Percentiles rank a stretch among this genome's conserved stretches.
Evolutionary conservation across 257 asterid genomes (phyloP).

Genomic region (Solanum bulbocastanum): DNA sequence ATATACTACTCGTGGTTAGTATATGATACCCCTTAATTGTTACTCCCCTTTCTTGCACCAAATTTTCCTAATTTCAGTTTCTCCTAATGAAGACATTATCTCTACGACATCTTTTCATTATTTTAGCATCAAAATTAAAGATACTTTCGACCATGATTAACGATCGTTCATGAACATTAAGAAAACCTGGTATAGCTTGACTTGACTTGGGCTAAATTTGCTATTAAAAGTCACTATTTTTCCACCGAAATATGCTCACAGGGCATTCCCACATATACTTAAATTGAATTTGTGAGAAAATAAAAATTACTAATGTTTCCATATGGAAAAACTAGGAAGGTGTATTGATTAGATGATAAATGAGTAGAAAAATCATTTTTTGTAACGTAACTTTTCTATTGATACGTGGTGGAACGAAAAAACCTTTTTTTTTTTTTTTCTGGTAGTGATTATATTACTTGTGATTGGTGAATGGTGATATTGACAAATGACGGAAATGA

Average conservation of each 20-base stretch:
- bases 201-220: neutral
- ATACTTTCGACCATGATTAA: neutral
- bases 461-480: neutral
- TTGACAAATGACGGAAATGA: neutral
- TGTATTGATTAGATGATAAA: neutral
- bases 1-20: neutral
- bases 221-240: neutral
- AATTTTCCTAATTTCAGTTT: neutral
- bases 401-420: neutral
- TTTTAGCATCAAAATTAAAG: neutral
- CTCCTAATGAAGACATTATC: neutral
- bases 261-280: rapidly evolving
- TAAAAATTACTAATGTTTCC: neutral
- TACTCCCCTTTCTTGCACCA: neutral
- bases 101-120: neutral
- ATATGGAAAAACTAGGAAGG: neutral
- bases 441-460: neutral
- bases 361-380: neutral
- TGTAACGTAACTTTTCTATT: neutral
- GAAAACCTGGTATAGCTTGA: neutral
- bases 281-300: neutral
- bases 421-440: neutral
- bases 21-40: neutral
- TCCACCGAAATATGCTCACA: neutral
- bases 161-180: neutral